Conservation (phyloP, 169 alveolate genomes). For the Plasmodium sp. region DNA sequence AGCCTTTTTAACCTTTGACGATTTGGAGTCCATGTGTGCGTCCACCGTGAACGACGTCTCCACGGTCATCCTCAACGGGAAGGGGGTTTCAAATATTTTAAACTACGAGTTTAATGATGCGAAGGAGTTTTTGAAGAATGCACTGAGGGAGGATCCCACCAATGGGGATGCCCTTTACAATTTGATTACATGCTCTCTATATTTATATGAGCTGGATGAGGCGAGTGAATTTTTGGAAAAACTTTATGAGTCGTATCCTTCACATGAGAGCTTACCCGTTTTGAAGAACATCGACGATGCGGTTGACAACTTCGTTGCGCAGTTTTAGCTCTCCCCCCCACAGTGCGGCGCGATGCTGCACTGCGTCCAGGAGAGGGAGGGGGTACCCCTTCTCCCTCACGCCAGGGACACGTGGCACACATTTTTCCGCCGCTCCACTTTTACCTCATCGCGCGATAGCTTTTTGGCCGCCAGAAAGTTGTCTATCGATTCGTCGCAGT, state of each 20-base stretch:
- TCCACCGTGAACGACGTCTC: slow-evolving; percentile 40
- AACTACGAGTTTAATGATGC: slow-evolving; percentile 64
- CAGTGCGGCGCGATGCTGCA: background rate
- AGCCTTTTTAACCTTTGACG: slow-evolving; percentile 66
- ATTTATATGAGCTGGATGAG: slow-evolving; percentile 58
- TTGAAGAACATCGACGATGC: slow-evolving; percentile 41
- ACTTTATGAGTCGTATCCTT: slow-evolving; percentile 29
- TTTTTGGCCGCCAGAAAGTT: slow-evolving; percentile 47
- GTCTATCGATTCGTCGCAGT: slow-evolving; percentile 52
- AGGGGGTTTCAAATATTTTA: slow-evolving; percentile 42
- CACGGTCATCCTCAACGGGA: slow-evolving; percentile 50
- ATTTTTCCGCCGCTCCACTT: slow-evolving; percentile 16
- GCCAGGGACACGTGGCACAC: slow-evolving; percentile 28
- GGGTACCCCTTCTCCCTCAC: background rate
- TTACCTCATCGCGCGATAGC: slow-evolving; percentile 17
- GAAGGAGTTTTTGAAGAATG: slow-evolving; percentile 34
- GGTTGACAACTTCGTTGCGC: slow-evolving; percentile 50
- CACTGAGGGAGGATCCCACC: slow-evolving; percentile 11
- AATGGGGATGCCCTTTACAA: slow-evolving; percentile 27
- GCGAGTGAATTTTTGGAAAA: slow-evolving; percentile 43
- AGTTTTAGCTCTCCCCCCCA: background rate
- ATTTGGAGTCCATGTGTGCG: slow-evolving; percentile 45
- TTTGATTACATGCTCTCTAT: slow-evolving; percentile 53
- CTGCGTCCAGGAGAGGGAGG: background rate
- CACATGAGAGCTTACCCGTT: slow-evolving; percentile 51